Base-by-base conservation (phyloP, 495 filamentous ascomycete species). In the Penicillium steckii region DNA sequence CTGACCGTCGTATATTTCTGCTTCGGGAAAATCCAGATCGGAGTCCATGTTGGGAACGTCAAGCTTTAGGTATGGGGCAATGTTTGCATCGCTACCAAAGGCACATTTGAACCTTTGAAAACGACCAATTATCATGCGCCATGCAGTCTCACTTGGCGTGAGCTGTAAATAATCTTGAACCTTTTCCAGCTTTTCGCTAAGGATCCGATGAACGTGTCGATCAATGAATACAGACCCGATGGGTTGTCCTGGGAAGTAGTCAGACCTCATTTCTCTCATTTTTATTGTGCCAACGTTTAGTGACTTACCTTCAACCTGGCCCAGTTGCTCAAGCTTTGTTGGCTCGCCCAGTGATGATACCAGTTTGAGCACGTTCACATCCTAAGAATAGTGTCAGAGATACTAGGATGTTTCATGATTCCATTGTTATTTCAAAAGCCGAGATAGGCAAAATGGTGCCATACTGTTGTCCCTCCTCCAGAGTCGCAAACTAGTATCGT, bases 401-500 rank as follows among this genome's bases (percentile, higher is more conserved):
- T 8, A 21, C 44, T 15, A 45, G 43, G 8, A 17, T 12, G 8
- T 23, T 8, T 7, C 33, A n/a, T 33, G n/a, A n/a, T n/a, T n/a
- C n/a, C n/a, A n/a, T n/a, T n/a, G n/a, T n/a, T n/a, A n/a, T n/a
- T n/a, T n/a, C n/a, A n/a, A n/a, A n/a, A n/a, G n/a, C n/a, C 35
- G 18, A 40, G 24, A 25, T 23, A 27, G 22, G n/a, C 32, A n/a
- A 1, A 15, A 35, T 27, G n/a, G 17, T n/a, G 8, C 26, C 59
- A 21, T 57, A 71, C 70, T n/a, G 73, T 81, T 1, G 80, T 81
- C 9, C 80, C 80, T 44, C 80, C 80, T 1, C 80, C 80, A 30
- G 78, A 75, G 65, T 83, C 80, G 53, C 80, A 83, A 25, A 83
- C 70, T 23, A 83, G 60, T 7, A 81, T 59, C 8, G 74, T 69